Conservation (phyloP, 441 rosid genomes). For the Pelargonium myrrhifolium region DNA sequence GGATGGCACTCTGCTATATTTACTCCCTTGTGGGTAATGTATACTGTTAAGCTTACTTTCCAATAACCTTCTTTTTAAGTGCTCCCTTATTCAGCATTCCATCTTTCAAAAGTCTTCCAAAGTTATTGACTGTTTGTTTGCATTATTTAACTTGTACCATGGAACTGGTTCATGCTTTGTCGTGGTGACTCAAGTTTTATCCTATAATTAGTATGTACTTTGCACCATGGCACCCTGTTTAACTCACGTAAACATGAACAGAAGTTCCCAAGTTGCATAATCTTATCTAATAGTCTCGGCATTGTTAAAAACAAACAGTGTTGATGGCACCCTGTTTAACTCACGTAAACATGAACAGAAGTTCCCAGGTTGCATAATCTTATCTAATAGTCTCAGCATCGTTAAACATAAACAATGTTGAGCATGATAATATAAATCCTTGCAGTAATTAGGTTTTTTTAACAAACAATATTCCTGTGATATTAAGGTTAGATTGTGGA, state of each 20-base stretch:
- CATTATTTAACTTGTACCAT: not conserved
- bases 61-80: slow-evolving; percentile 8
- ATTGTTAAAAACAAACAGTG: too few relatives aligned
- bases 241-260: too few relatives aligned
- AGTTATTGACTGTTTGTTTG: not conserved
- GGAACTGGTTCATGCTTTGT: not conserved
- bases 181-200: not conserved
- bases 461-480: not conserved
- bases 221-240: not conserved
- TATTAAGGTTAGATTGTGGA: not conserved
- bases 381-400: not conserved
- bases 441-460: not conserved
- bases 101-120: slow-evolving; percentile 1
- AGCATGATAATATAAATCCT: not conserved
- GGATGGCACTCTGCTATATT: not conserved
- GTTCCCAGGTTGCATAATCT: too few relatives aligned
- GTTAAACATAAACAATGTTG: not conserved
- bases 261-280: too few relatives aligned
- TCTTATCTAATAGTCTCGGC: too few relatives aligned
- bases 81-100: slow-evolving; percentile 8
- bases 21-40: not conserved
- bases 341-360: too few relatives aligned
- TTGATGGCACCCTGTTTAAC: too few relatives aligned
- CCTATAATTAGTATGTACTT: not conserved
- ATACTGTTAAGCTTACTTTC: not conserved